A percentile compares a stretch with the other conserved stretches of the same genome.
Evolutionary conservation across 1,139 yeast species (phyloP).

Genomic region (Wickerhamiella infanticola): DNA sequence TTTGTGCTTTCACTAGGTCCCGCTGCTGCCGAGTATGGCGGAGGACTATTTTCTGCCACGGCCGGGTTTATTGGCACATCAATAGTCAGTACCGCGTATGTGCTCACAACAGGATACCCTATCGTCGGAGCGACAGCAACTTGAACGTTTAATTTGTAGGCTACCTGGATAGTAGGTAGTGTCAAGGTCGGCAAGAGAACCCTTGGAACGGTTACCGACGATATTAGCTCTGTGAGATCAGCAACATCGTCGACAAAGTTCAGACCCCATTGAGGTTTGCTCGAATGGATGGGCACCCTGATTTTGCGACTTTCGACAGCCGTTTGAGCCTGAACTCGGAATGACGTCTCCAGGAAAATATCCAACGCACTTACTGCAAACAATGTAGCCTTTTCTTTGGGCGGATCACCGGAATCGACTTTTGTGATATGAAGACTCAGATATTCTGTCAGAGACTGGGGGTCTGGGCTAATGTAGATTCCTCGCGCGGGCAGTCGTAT

Average conservation of each 20-base stretch:
- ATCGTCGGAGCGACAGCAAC: conserved; percentile 1
- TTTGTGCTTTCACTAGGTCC: not conserved
- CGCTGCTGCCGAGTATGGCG: not conserved
- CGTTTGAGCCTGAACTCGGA: not conserved
- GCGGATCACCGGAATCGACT: not conserved
- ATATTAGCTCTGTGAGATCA: conserved; percentile 4
- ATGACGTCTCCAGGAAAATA: not conserved
- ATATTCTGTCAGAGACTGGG: not conserved
- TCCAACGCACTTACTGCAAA: not conserved
- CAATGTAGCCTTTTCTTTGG: not conserved
- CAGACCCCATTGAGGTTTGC: not conserved
- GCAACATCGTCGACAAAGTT: not conserved
- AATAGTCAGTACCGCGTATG: conserved; percentile 3
- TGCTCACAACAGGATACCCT: conserved; percentile 1
- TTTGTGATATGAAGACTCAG: not conserved
- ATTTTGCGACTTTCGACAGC: not conserved
- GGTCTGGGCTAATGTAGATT: not conserved
- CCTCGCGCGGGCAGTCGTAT: not conserved
- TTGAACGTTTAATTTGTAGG: conserved; percentile 3
- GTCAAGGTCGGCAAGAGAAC: conserved; percentile 5
- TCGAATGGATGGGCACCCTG: not conserved
- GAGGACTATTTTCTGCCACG: not conserved
- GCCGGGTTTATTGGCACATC: conserved; percentile 4
- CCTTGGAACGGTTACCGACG: not conserved
- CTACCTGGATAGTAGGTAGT: conserved; percentile 4